These are phyloP conservation scores for Umbelopsis ramanniana DNA, from an alignment of 192 early-diverging fungal species.

Conservation along the genomic window DNA sequence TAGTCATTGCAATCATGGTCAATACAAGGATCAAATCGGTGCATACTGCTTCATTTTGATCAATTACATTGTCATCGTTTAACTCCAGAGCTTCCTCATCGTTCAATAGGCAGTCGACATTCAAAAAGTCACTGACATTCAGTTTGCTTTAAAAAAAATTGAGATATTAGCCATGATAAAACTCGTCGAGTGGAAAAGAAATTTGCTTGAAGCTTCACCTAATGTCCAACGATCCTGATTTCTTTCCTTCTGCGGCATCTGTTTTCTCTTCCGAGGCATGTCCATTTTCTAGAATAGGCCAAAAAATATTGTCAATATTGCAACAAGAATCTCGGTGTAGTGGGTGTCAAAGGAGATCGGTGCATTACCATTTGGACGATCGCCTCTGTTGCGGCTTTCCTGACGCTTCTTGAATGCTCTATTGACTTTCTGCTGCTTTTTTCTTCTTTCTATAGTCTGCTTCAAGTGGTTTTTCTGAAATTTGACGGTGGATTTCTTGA, in stretches of 20 bases:
- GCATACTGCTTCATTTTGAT: not conserved
- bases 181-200: not conserved
- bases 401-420: slow-evolving; percentile 28
- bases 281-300: not conserved
- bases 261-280: not conserved
- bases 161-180: not conserved
- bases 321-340: not conserved
- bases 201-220: not conserved
- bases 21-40: too few species aligned
- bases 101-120: slow-evolving; percentile 38
- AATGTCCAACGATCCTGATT: not conserved
- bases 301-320: not conserved
- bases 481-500: slow-evolving; percentile 42
- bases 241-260: not conserved
- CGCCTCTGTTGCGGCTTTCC: slow-evolving; percentile 23
- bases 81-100: slow-evolving; percentile 17
- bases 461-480: slow-evolving; percentile 45
- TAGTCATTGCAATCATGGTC: not conserved
- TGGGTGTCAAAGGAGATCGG: not conserved
- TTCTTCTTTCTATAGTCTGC: slow-evolving; percentile 39
- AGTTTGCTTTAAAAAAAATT: slow-evolving; percentile 7
- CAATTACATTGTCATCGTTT: slow-evolving; percentile 43
- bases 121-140: slow-evolving; percentile 51
- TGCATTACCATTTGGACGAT: not conserved
- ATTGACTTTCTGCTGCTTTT: slow-evolving; percentile 36